phyloP scores from a whole-genome alignment of 805 yeast species.

The Priceomyces castillae region DNA sequence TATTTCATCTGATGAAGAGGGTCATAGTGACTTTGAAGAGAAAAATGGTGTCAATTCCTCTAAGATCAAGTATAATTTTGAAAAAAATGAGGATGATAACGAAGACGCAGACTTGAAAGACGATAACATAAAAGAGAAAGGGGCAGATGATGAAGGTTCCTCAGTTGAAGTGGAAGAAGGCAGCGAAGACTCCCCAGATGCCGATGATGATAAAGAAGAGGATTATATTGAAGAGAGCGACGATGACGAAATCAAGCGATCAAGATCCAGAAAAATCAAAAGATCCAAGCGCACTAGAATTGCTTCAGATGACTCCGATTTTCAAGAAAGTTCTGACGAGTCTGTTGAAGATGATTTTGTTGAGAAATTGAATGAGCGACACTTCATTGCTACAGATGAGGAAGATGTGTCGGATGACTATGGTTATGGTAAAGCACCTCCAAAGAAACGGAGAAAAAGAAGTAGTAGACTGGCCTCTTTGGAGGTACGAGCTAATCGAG shows the following conservation, averaged over 20 bases:
- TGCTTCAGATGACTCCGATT: slow-evolving; percentile 21
- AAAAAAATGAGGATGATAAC: neutral
- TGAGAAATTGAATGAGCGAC: slow-evolving; percentile 29
- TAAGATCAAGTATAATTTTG: slow-evolving; percentile 1
- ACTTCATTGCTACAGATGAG: slow-evolving; percentile 38
- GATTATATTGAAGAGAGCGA: slow-evolving; percentile 19
- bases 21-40: neutral
- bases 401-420: slow-evolving; percentile 22
- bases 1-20: slow-evolving; percentile 1
- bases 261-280: slow-evolving; percentile 8
- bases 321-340: slow-evolving; percentile 17
- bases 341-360: slow-evolving; percentile 25
- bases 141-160: slow-evolving; percentile 7
- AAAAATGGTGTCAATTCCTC: neutral
- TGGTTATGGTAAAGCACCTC: slow-evolving; percentile 17
- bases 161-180: slow-evolving; percentile 9
- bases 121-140: slow-evolving; percentile 6
- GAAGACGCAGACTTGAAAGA: neutral
- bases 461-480: slow-evolving; percentile 22
- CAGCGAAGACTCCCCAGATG: slow-evolving; percentile 11
- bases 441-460: slow-evolving; percentile 11
- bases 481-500: slow-evolving; percentile 21
- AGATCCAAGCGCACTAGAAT: slow-evolving; percentile 10
- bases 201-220: slow-evolving; percentile 14
- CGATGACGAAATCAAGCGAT: slow-evolving; percentile 13